A percentile compares a stretch with the other conserved stretches of the same genome.
phyloP scores from a whole-genome alignment of 805 yeast species.

The Spathaspora passalidarum region DNA sequence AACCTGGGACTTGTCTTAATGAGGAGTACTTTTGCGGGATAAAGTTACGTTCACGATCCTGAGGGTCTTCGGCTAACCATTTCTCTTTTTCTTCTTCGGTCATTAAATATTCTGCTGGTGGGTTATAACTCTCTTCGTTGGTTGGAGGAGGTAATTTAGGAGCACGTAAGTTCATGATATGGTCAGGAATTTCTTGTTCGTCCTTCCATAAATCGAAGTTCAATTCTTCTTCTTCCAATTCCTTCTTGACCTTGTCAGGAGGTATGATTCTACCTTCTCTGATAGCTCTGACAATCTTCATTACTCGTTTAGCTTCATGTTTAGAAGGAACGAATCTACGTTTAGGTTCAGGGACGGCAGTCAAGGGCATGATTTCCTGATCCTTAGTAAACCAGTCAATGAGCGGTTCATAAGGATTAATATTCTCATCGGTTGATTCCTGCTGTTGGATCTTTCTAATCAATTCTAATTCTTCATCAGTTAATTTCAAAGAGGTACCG shows the following conservation, averaged over 20 bases:
- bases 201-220: slow-evolving; percentile 85
- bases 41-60: slow-evolving; percentile 75
- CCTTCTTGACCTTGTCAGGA: slow-evolving; percentile 54
- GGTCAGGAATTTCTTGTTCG: slow-evolving; percentile 56
- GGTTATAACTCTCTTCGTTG: slow-evolving; percentile 93
- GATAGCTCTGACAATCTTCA: slow-evolving; percentile 95
- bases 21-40: slow-evolving; percentile 80
- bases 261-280: slow-evolving; percentile 93
- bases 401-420: slow-evolving; percentile 89
- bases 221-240: slow-evolving; percentile 46
- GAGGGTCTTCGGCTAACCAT: slow-evolving; percentile 69
- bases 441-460: slow-evolving; percentile 82
- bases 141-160: slow-evolving; percentile 97
- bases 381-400: slow-evolving; percentile 94
- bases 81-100: slow-evolving; percentile 71
- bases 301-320: slow-evolving; percentile 92
- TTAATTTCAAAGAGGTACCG: slow-evolving; percentile 78
- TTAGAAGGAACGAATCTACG: slow-evolving; percentile 95
- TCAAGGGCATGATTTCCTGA: slow-evolving; percentile 83
- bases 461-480: slow-evolving; percentile 84
- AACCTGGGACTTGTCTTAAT: slow-evolving; percentile 91
- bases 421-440: slow-evolving; percentile 73
- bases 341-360: slow-evolving; percentile 95
- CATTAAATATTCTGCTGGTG: slow-evolving; percentile 91
- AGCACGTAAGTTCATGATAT: slow-evolving; percentile 88